These are phyloP conservation scores for Phaeosphaeria sp. DNA, from an alignment of 2,329 filamentous ascomycete species.

Conservation along the genomic window DNA sequence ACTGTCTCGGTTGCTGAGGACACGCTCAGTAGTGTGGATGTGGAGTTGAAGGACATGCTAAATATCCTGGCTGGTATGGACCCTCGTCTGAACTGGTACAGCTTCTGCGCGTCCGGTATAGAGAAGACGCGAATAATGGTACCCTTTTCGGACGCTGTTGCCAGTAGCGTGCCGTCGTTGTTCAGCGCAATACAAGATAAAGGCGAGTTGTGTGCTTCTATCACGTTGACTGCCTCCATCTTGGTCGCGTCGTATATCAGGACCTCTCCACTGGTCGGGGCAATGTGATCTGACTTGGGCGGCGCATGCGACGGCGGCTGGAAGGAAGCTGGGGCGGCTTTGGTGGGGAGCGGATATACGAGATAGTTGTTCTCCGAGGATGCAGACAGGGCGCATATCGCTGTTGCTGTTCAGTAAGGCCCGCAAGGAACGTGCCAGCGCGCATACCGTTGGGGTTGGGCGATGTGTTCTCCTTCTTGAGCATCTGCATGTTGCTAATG, in stretches of 20 bases:
- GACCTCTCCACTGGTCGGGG: conserved; percentile 88
- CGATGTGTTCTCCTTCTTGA: conserved; percentile 91
- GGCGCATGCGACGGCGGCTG: conserved; percentile 81
- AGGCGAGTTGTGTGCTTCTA: conserved; percentile 92
- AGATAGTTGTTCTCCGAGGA: conserved; percentile 96
- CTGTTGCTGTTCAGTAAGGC: conserved; percentile 50
- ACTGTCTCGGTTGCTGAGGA: conserved; percentile 96
- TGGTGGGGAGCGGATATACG: conserved; percentile 85
- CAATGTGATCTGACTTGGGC: conserved; percentile 74
- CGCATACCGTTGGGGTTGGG: conserved; percentile 78
- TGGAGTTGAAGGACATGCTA: conserved; percentile 98
- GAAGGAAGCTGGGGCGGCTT: conserved; percentile 60
- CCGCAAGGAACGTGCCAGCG: conserved; percentile 1
- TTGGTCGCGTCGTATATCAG: conserved; percentile 90
- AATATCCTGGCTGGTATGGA: conserved; percentile 96
- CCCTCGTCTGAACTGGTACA: conserved; percentile 94
- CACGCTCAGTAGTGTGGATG: conserved; percentile 90
- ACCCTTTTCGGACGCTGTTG: conserved; percentile 95
- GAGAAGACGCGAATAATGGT: conserved; percentile 97
- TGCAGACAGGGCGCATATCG: conserved; percentile 90
- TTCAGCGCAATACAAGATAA: conserved; percentile 91
- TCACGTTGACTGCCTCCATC: conserved; percentile 90
- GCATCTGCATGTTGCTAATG: conserved; percentile 96
- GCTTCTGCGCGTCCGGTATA: conserved; percentile 86
- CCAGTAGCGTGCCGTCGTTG: conserved; percentile 87